phyloP scores from a whole-genome alignment of 1,284 basidiomycete species.

The Anthracocystis walkeri region DNA sequence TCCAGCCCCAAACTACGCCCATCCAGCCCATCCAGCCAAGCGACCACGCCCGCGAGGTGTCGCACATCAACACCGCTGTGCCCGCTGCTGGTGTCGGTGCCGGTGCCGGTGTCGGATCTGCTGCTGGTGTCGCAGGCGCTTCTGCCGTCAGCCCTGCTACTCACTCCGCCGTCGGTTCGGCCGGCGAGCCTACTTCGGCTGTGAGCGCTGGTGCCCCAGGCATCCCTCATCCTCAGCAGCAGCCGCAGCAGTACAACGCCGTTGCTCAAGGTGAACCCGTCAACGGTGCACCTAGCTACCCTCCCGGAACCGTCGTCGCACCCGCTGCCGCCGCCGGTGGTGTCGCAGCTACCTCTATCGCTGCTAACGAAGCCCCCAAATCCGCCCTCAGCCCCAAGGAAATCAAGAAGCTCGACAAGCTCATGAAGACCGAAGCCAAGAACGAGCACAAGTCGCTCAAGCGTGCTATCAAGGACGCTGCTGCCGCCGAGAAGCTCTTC shows the following conservation, averaged over 20 bases:
- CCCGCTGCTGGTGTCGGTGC: constrained; percentile 28
- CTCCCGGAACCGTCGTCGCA: constrained; percentile 14
- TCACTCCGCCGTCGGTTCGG: constrained; percentile 6
- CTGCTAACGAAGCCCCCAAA: constrained; percentile 28
- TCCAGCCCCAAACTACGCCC: constrained; percentile 31
- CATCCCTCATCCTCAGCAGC: constrained; percentile 17
- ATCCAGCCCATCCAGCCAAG: constrained; percentile 38
- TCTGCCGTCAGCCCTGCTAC: constrained; percentile 17
- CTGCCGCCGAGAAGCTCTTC: constrained; percentile 54
- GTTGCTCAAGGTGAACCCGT: constrained; percentile 16
- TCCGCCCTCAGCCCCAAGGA: constrained; percentile 54
- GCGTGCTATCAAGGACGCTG: constrained; percentile 61
- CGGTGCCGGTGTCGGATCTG: constrained; percentile 16
- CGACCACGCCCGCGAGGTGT: constrained; percentile 21
- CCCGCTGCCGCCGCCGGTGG: constrained; percentile 15
- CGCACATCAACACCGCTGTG: constrained; percentile 39
- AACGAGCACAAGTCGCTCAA: constrained; percentile 59
- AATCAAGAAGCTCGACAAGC: constrained; percentile 64
- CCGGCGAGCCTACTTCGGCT: constrained; percentile 18
- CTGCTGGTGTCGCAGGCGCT: constrained; percentile 17
- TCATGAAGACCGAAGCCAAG: constrained; percentile 64
- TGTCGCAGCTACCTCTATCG: constrained; percentile 25
- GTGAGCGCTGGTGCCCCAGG: constrained; percentile 12
- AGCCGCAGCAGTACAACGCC: constrained; percentile 18
- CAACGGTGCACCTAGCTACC: constrained; percentile 11